Percentiles rank a stretch among this genome's conserved stretches.
These are phyloP conservation scores for Leucoagaricus sp. DNA, from an alignment of 1,284 basidiomycete genomes.

Conservation along the genomic window DNA sequence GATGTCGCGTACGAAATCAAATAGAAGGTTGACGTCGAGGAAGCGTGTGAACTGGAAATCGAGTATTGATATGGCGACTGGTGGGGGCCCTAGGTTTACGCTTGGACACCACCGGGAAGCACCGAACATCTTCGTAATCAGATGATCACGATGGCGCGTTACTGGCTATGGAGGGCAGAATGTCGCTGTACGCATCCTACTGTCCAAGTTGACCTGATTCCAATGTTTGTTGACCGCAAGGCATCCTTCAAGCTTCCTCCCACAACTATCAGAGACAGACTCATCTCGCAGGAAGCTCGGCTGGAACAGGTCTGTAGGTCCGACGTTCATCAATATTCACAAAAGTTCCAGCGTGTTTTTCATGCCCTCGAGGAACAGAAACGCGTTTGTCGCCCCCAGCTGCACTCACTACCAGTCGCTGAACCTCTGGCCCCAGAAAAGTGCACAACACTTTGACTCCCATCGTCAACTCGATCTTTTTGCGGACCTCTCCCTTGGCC, in stretches of 20 bases:
- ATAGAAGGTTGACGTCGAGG: too few species aligned
- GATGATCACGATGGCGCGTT: too few species aligned
- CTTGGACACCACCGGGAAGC: too few species aligned
- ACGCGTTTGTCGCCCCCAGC: slow-evolving; percentile 48
- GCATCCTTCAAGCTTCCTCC: slow-evolving; percentile 53
- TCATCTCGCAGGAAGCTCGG: slow-evolving; percentile 51
- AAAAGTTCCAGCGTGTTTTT: slow-evolving; percentile 4
- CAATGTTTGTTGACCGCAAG: slow-evolving; percentile 38
- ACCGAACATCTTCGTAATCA: too few species aligned
- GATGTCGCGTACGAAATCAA: too few species aligned
- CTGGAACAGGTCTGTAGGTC: slow-evolving; percentile 43
- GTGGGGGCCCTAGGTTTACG: too few species aligned
- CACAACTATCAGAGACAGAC: slow-evolving; percentile 44
- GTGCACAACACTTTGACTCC: slow-evolving; percentile 67
- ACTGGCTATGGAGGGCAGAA: too few species aligned
- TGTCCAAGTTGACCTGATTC: too few species aligned
- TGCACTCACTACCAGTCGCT: slow-evolving; percentile 3
- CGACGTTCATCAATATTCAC: not conserved
- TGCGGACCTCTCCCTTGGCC: slow-evolving; percentile 56
- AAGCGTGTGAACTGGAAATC: too few species aligned
- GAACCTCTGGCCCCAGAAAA: slow-evolving; percentile 43
- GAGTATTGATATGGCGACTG: too few species aligned
- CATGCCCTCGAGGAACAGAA: slow-evolving; percentile 80
- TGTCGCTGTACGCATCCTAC: too few species aligned
- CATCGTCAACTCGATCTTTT: slow-evolving; percentile 68